Base-by-base conservation (phyloP, 148 eudicot species). In the Camellia granthamiana region DNA sequence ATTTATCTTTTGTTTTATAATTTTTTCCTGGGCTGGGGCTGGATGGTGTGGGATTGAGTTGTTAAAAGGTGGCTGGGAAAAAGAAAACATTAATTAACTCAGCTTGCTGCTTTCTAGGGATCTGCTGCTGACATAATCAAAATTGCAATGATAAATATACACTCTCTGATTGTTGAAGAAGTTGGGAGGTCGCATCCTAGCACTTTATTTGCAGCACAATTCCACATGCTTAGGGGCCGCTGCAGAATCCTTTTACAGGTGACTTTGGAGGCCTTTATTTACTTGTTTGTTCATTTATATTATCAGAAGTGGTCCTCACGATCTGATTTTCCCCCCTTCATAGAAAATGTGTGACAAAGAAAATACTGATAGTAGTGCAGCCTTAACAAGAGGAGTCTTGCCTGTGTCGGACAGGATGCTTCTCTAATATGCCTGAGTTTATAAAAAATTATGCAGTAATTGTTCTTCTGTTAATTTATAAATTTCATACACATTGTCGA, bases 41-140 rank as follows among this genome's bases (percentile, higher is more conserved):
- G 19, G 79, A 41, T 44, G 56, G 58, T 43, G n/a, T 9, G 12
- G 51, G 69, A 4, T 77, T 75, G 62, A 21, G 44, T 42, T 21
- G 6, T 79, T 59, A 23, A 46, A 21, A 1, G 18, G 52, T 49
- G 61, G 60, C 59, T 56, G 16, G 55, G 55, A 54, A 30, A 47
- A 65, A 51, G 73, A 58, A 80, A 64, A 81, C 8, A 41, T 52
- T 59, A 23, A 68, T 21, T 56, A 6, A 0, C 61, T 78, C 38
- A 0, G 56, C 12, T 64, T 58, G 64, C 63, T 81, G 46, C 75
- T 61, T 79, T 85, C 6, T 51, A 96, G 99, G 99, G 99, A 55
- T 96, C 99, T 77, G 98, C 99, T 78, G 99, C 99, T 54, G 99
- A 96, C 87, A 85, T 94, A 81, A 96, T 96, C 51, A 96, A 96